Base-by-base conservation (phyloP, 257 asterid species). In the Galeopsis tetrahit region DNA sequence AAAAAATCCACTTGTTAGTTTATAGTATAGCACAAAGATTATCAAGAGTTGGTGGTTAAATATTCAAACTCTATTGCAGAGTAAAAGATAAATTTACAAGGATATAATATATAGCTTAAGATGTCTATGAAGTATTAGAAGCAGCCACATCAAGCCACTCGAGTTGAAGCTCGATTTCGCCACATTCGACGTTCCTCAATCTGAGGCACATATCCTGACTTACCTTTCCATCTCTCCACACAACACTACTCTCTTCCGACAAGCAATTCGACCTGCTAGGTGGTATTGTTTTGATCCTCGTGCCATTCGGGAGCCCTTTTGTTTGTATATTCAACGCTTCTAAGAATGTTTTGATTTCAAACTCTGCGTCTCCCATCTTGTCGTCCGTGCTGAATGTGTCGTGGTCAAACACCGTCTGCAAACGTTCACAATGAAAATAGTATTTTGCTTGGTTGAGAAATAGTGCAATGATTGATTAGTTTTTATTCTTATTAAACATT, bases 371-470 rank as follows among this genome's bases (percentile, higher is more conserved):
- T 35, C 94, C 94, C 94, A 88, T 88, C 43, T 77, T 77, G 75
- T 88, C 95, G 21, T 88, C 95, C 81, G 58, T 78, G 78, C 84
- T 83, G 81, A 88, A 86, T 3, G 85, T 86, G 84, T 88, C 92
- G 44, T 88, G 90, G 75, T 88, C 95, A 31, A 76, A 88, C 59
- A 88, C 95, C 1, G 85, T 82, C 95, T 88, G 78, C 4, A 61
- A 10, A 11, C 43, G 7, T 3, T 21, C 28, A 21, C 28, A 21
- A 21, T 21, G 28, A 21, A 21, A 0, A 21, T 21, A 21, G 28
- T 21, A 21, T 21, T 21, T 21, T 21, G 28, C 28, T 0, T 21
- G 28, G 1, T 21, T 21, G 28, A 21, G 28, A 21, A 21, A 21
- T 21, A 21, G 28, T n/a, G n/a, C n/a, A n/a, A n/a, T n/a, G n/a